Percentiles rank a stretch among this genome's conserved stretches.
phyloP scores from a whole-genome alignment of 1,284 basidiomycete species.

The Mycosarcoma maydis region DNA sequence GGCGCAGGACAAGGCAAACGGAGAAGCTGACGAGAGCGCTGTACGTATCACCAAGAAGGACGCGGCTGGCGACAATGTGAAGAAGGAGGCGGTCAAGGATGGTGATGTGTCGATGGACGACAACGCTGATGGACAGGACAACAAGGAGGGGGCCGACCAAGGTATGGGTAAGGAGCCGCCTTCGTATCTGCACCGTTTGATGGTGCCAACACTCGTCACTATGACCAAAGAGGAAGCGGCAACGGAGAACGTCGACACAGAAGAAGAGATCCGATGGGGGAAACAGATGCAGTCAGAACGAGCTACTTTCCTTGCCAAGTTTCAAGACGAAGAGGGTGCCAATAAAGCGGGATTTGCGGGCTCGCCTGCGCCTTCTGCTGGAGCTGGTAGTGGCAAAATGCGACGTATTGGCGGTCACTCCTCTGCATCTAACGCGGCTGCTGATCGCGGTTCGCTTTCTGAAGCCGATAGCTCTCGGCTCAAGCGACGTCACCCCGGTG shows the following conservation, averaged over 20 bases:
- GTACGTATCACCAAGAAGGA: constrained; percentile 1
- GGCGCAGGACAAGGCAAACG: constrained; percentile 22
- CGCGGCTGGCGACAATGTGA: constrained; percentile 13
- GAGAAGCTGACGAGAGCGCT: constrained; percentile 14
- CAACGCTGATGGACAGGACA: constrained; percentile 1
- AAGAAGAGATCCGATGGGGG: constrained; percentile 63
- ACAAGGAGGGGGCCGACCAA: constrained; percentile 15
- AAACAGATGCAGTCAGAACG: constrained; percentile 62
- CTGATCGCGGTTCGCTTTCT: constrained; percentile 28
- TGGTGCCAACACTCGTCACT: constrained; percentile 44
- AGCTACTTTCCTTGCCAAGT: constrained; percentile 56
- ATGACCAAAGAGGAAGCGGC: constrained; percentile 42
- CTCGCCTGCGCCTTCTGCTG: constrained; percentile 39
- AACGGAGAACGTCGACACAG: constrained; percentile 59
- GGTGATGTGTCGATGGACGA: constrained; percentile 38
- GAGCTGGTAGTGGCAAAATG: constrained; percentile 19
- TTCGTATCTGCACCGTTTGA: constrained; percentile 46
- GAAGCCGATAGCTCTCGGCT: constrained; percentile 21
- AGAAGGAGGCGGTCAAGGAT: constrained; percentile 33
- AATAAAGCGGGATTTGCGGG: constrained; percentile 36
- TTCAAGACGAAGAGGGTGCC: constrained; percentile 60
- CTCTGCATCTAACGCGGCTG: constrained; percentile 9
- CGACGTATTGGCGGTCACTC: constrained; percentile 15
- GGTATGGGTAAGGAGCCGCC: constrained; percentile 32
- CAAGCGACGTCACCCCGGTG: constrained; percentile 21